Percentiles rank a stretch among this genome's conserved stretches.
These are phyloP conservation scores for Sphaerosporella brunnea DNA, from an alignment of 495 filamentous ascomycete genomes.

Conservation along the genomic window DNA sequence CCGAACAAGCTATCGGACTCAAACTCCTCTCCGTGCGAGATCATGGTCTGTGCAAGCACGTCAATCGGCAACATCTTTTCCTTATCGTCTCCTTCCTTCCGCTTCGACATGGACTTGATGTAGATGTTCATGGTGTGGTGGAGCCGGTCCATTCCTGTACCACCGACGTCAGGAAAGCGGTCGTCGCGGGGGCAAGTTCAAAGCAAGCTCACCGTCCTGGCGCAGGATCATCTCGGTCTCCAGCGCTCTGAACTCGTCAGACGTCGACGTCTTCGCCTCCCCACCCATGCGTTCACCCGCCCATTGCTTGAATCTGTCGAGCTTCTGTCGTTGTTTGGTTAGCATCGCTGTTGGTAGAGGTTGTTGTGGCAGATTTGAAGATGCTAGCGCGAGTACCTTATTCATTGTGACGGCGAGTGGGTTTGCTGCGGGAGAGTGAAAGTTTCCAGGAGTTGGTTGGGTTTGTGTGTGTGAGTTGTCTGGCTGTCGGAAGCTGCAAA, in stretches of 20 bases:
- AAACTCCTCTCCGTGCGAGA: conserved; percentile 84
- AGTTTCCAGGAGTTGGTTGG: too few relatives aligned
- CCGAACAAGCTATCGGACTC: conserved; percentile 84
- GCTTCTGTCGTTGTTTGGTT: conserved; percentile 38
- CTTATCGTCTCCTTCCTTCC: conserved; percentile 60
- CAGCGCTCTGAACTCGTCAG: conserved; percentile 84
- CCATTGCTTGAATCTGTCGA: conserved; percentile 97
- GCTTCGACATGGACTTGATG: conserved; percentile 78
- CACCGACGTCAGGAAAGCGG: conserved; percentile 6
- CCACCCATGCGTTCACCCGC: conserved; percentile 91
- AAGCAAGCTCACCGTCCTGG: conserved; percentile 53
- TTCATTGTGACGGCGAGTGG: not conserved
- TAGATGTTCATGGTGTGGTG: conserved; percentile 79
- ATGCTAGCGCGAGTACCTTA: conserved; percentile 5
- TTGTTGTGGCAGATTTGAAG: not conserved
- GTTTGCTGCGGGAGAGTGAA: not conserved
- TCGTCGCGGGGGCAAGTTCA: not conserved
- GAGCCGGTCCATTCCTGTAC: conserved; percentile 71
- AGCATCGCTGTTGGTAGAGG: not conserved
- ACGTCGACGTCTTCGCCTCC: conserved; percentile 71
- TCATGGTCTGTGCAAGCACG: conserved; percentile 74
- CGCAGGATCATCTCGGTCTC: conserved; percentile 86
- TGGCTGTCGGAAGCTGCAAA: too few relatives aligned
- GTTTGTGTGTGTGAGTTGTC: too few relatives aligned
- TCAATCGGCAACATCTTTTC: conserved; percentile 62